Base-by-base conservation (phyloP, 169 alveolate genomes). In the Theileria orientalis region DNA sequence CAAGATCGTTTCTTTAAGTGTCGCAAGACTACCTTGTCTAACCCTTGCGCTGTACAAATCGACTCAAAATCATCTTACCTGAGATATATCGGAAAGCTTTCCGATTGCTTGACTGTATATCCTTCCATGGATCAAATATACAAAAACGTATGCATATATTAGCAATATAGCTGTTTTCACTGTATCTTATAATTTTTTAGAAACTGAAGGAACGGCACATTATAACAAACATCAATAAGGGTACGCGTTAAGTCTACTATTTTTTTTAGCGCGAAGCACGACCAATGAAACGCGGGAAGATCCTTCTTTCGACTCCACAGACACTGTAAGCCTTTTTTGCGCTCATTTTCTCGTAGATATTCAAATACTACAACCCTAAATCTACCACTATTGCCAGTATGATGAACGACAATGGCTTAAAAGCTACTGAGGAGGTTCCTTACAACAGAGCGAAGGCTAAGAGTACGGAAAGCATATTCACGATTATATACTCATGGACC, bases 351-450 rank as follows among this genome's bases (percentile, higher is more conserved):
- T 2, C 21, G 16, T 49, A 82, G 89, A 25, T 82, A 37, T 82
- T 82, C 75, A 82, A 82, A 69, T 82, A 73, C 52, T 82, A 73
- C 68, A 82, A 82, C 41, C 89, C 89, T 0, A 21, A 71, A 35
- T 46, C 78, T 8, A 67, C 35, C 23, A 69, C 68, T 37, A 62
- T 70, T 33, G 37, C 64, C 25, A 56, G 40, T 41, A 21, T 72
- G 60, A 32, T 63, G 41, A 44, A n/a, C 44, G 44, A 23, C 21
- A 44, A 62, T 56, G 66, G 66, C 0, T 56, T 37, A 29, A n/a
- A 62, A 21, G 35, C 56, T 19, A 67, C 49, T 41, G 83, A 63
- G 46, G 85, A 82, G 9, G 61, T 83, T n/a, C 83, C 87, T 0
- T 79, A 40, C 30, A 41, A 33, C 23, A 56, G 87, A 37, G n/a